Evolutionary conservation across 805 yeast genomes (phyloP), one percentile per base, ranked within the genome.

Genomic region (Alloascoidea hylecoeti): DNA sequence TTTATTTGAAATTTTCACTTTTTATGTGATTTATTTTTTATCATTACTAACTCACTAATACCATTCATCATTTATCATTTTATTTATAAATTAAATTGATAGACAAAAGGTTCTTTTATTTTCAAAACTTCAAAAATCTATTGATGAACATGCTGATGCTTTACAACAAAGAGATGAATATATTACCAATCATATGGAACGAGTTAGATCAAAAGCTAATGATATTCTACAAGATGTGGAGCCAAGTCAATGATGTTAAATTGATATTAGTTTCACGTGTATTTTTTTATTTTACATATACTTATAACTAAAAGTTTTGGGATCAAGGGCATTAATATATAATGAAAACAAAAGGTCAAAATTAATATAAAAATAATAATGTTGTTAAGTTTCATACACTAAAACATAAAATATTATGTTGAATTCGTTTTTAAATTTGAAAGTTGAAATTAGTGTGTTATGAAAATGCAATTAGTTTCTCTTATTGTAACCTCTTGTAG

Each of bases 401-500:
- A n/a, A n/a, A n/a, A n/a, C n/a, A n/a, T n/a, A n/a, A n/a, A n/a
- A n/a, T n/a, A n/a, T n/a, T n/a, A n/a, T n/a, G n/a, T n/a, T n/a
- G n/a, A n/a, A n/a, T n/a, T n/a, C n/a, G n/a, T n/a, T n/a, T n/a
- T n/a, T n/a, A n/a, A n/a, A n/a, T n/a, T n/a, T n/a, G n/a, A n/a
- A n/a, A n/a, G n/a, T n/a, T n/a, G n/a, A n/a, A n/a, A n/a, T n/a
- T n/a, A n/a, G n/a, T n/a, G n/a, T n/a, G n/a, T n/a, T n/a, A n/a
- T n/a, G n/a, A n/a, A n/a, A n/a, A n/a, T n/a, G n/a, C 17, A 34
- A 35, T 45, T 79, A 80, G 72, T 69, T 72, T 81, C 94, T 81
- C 76, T 80, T 83, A 68, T 85, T 80, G 80, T 70, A 82, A 75
- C 95, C 81, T 79, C 89, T 81, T 55, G 70, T 75, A 66, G 75